These are phyloP conservation scores for Fremontodendron californicum DNA, from an alignment of 345 rosid genomes.

Conservation along the genomic window DNA sequence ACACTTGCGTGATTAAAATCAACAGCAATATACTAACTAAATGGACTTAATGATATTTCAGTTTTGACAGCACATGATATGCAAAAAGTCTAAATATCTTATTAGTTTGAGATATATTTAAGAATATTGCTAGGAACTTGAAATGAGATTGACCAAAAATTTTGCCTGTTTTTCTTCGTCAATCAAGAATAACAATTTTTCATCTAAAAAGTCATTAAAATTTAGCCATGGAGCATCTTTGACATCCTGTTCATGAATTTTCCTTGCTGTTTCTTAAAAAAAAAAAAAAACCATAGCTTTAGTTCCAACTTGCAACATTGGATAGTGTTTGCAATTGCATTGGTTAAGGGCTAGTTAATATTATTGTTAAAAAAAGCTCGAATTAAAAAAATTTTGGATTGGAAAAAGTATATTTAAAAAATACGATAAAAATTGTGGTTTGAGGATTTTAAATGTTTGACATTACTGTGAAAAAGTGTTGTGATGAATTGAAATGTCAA, in stretches of 20 bases:
- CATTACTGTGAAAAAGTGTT: no score
- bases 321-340: not conserved
- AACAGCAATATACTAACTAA: no score
- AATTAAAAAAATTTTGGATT: no score
- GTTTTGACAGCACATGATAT: not conserved
- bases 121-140: not conserved
- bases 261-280: not conserved
- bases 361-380: no score
- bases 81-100: not conserved
- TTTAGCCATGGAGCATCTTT: no score
- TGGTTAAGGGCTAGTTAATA: no score
- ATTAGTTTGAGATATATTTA: not conserved
- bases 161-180: not conserved
- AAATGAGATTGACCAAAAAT: not conserved
- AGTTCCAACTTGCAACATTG: not conserved
- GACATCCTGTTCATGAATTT: not conserved
- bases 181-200: not conserved
- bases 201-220: not conserved
- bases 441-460: no score
- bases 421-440: no score
- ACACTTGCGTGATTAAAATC: no score
- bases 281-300: not conserved
- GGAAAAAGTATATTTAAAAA: no score
- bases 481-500: no score
- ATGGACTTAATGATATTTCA: no score